Evolutionary conservation across 768 basidiomycete species (phyloP), one percentile per base, ranked within the genome.

Genomic region (Lentinula detonsa): DNA sequence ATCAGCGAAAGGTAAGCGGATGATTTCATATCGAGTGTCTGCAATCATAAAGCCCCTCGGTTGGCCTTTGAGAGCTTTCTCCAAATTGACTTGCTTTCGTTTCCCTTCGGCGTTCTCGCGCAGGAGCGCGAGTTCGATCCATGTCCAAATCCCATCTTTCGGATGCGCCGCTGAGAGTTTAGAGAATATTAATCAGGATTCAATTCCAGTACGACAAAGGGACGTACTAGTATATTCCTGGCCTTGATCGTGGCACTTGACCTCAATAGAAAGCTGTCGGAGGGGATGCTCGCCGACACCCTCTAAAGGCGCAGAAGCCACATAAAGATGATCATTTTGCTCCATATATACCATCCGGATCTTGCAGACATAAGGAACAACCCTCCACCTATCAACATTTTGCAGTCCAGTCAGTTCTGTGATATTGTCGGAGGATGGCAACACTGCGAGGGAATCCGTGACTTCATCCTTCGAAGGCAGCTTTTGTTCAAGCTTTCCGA

Each of bases 191-290:
- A 28, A 28, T 28, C 28, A 28, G 28, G 28, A 28, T 28, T 28
- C 1, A 28, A 28, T 28, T 28, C 28, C 28, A 28, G 35, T 7
- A 39, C 9, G 43, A 56, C 15, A 1, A 34, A 31, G 3, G 9
- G 15, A 51, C 58, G 9, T 18, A 59, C 58, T 50, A 18, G 58
- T 49, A 40, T 52, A 7, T 51, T 49, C 58, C 33, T 33, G 8
- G 10, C 58, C 58, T 40, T 59, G 58, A 39, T 59, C 58, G 35
- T 59, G 58, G 18, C 58, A 59, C 45, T 59, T 50, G 21, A 59
- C 58, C 39, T 59, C 58, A 15, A 59, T 21, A 16, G 21, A 48
- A 21, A 48, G n/a, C 35, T 59, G 58, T 33, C 55, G 37, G 11
- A 56, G 55, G 4, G 55, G 55, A n/a, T 56, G 55, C 4, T 43